Evolutionary conservation across 2,329 filamentous ascomycete genomes (phyloP), one percentile per base, ranked within the genome.

Genomic region (Aspergillus intermedius): DNA sequence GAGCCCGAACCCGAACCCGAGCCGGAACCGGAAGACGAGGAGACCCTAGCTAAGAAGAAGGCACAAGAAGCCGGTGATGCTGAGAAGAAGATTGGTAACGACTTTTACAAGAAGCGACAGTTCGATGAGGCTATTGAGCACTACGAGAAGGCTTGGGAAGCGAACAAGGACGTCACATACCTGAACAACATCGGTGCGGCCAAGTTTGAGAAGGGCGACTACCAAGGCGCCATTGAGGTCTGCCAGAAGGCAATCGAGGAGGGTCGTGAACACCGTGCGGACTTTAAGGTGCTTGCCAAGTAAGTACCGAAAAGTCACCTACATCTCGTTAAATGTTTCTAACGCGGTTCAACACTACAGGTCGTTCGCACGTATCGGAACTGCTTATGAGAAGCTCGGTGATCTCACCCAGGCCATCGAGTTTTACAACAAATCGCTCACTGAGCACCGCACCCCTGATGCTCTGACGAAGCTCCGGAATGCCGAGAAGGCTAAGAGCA

Each of bases 281-380:
- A 98, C 74, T 98, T 97, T 79, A 98, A 98, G 82, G 80, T 91
- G 64, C 91, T 98, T 57, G 91, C 94, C 66, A 97, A 96, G 83
- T 88, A 68, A 52, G 70, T 64, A 25, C 41, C 6, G 2, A 12
- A 17, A 3, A 8, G 12, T 3, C 10, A 6, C 34, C 10, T 35
- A 21, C n/a, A 25, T 21, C 0, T 19, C 7, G 13, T 3, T 19
- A 35, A 4, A 4, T 13, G n/a, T 45, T 50, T 32, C 61, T 59
- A 47, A 57, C 44, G 32, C n/a, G 5, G 10, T 12, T 30, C 1
- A 30, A 30, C 9, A 41, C 44, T 32, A 49, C 45, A 79, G 76
- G 69, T 81, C 91, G n/a, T 96, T 93, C 63, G 90, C 91, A 35
- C 89, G 93, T 60, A 95, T 98, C 59, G 93, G 93, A 55, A 81